Base-by-base conservation (phyloP, 768 basidiomycete genomes). In the Atractiella rhizophila region DNA sequence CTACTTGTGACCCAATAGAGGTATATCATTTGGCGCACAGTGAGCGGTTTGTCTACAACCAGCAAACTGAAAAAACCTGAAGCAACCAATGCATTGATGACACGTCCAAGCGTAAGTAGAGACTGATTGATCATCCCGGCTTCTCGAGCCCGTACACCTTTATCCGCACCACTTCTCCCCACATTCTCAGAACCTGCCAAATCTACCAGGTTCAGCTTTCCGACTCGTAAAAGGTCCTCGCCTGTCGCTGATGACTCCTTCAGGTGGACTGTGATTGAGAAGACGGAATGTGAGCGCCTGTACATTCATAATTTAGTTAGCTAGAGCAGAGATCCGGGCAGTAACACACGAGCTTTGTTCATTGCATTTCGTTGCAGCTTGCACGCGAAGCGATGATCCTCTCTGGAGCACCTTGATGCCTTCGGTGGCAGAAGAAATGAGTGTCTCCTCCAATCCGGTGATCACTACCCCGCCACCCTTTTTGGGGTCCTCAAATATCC, bases 91-190 rank as follows among this genome's bases (percentile, higher is more conserved):
- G 80, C 80, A 48, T 86, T 91, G 51, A 98, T 96, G 28, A 96
- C 91, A 25, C 91, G 65, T 0, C 91, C 91, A 12, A 98, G 71
- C n/a, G 91, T 94, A 2, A 98, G 64, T 36, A 98, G 64, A 54
- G 81, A 86, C 60, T 91, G 82, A 54, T 96, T 98, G 58, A 98
- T 96, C 78, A 86, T 91, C 10, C 91, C 91, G 2, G 91, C 91
- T 56, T 98, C 91, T 48, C 82, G 67, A 11, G 91, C 91, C 43
- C 86, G 64, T n/a, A n/a, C n/a, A 57, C 80, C 83, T 53, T 91
- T 80, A 56, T 85, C 82, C 2, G 91, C 91, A 15, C 91, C 91
- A 0, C 78, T 82, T 19, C 88, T 67, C 9, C 85, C 86, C 54
- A 98, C 86, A 51, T 91, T 94, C 60, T 98, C 91, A 2, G 83